Evolutionary conservation across 345 rosid species (phyloP), one percentile per base, ranked within the genome.

Genomic region (Aquilaria sinensis): DNA sequence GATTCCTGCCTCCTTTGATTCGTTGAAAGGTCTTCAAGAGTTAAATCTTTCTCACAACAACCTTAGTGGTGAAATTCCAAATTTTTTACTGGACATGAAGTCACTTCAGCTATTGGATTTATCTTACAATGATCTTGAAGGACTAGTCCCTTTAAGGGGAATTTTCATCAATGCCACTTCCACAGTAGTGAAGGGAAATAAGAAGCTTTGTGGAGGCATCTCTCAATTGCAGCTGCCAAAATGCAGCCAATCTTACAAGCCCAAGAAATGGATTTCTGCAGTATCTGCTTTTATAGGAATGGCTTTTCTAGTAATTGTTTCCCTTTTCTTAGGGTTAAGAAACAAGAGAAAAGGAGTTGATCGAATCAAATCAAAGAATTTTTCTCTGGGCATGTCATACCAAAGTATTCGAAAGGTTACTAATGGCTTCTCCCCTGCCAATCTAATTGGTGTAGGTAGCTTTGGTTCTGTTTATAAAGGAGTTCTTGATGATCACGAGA

Each of bases 121-220:
- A 11, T 80, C 88, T 59, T 62, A 55, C 32, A 83, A 83, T 23
- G 34, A 76, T 48, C 69, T 83, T 0, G 80, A 80, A 43, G 83
- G 85, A 6, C 58, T 56, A 14, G 43, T 78, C 13, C 84, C 78
- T 13, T 9, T 7, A 10, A 33, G 34, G 52, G 82, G 88, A 23
- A 41, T 70, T 8, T 78, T 81, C 51, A 32, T 10, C 52, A 74
- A 78, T 64, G 57, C 60, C 0, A 81, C 72, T 54, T 74, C 67
- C 9, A 15, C 66, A 13, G 68, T 65, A 1, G 10, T 83, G 31
- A 7, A 12, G 0, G 82, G 81, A 16, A 84, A 78, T 6, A 29
- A 1, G 30, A 64, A 71, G 34, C 78, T 80, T 30, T 80, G 80
- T 57, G 76, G 82, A 7, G 85, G 82, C 6, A 11, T 65, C 10